Evolutionary conservation across 2,329 filamentous ascomycete genomes (phyloP).

Genomic region (Periconia digitata): DNA sequence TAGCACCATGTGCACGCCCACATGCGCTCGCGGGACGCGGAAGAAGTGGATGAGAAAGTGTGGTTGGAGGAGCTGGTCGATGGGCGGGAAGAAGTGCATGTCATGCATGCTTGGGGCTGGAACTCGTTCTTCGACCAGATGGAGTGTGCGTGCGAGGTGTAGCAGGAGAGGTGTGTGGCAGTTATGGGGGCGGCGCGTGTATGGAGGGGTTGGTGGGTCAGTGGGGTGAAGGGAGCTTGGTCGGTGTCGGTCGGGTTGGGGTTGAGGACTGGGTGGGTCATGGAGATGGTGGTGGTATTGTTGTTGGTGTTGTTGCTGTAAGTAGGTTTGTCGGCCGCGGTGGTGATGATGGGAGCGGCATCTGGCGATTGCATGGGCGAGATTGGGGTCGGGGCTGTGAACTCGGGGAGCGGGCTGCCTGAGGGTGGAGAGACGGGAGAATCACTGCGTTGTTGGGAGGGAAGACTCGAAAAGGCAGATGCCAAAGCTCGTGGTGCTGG

Average conservation of each 20-base stretch:
- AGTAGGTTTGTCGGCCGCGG: not conserved
- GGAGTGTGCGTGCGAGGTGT: constrained; percentile 29
- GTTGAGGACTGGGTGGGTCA: not conserved
- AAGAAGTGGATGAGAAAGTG: too few relatives aligned
- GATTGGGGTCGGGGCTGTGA: not conserved
- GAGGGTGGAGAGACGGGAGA: not conserved
- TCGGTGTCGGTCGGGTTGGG: not conserved
- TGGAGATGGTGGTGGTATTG: not conserved
- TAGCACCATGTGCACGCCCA: constrained; percentile 43
- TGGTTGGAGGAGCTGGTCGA: not conserved
- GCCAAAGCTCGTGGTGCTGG: not conserved
- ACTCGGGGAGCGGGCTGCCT: too few relatives aligned
- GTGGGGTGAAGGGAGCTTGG: constrained; percentile 19
- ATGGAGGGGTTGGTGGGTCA: constrained; percentile 20
- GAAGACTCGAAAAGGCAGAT: constrained; percentile 8
- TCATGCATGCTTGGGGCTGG: constrained; percentile 40
- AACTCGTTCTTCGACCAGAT: constrained; percentile 34
- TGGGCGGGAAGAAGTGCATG: constrained; percentile 32
- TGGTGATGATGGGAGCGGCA: not conserved
- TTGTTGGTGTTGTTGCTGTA: constrained; percentile 1
- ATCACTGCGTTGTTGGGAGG: constrained; percentile 8
- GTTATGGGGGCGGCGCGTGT: constrained; percentile 32
- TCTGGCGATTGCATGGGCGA: not conserved
- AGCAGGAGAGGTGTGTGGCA: constrained; percentile 33
- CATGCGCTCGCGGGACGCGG: constrained; percentile 16